Conservation (phyloP, 768 basidiomycete species). For the Fomitopsis pulvina region DNA sequence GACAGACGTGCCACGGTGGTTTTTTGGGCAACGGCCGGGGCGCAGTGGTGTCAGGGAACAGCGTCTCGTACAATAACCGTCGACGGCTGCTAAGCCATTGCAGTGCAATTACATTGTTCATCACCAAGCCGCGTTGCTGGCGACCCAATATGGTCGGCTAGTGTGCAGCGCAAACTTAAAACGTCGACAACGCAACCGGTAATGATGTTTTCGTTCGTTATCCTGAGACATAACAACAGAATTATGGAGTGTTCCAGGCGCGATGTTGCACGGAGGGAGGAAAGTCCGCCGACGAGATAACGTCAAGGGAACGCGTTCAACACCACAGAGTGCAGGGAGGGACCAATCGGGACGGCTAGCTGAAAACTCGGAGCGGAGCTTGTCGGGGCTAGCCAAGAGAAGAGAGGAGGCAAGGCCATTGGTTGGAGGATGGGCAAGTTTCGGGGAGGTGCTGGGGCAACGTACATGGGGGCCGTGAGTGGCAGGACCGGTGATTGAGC, state of each 20-base stretch:
- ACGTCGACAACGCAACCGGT: no score
- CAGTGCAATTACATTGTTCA: no score
- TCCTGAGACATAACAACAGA: no score
- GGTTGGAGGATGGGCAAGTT: conserved; percentile 2
- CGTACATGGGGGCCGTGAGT: conserved; percentile 1
- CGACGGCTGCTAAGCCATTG: no score
- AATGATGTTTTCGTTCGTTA: no score
- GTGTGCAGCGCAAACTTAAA: no score
- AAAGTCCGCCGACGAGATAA: conserved; percentile 41
- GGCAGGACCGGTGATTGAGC: conserved; percentile 10
- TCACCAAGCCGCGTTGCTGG: no score
- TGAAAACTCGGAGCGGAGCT: conserved; percentile 37
- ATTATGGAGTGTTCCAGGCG: conserved; percentile 1
- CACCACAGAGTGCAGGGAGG: conserved; percentile 12
- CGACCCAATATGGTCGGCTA: no score
- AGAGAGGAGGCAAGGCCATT: conserved; percentile 25
- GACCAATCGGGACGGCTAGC: conserved; percentile 43
- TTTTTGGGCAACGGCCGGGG: neutral
- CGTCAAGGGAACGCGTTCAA: conserved; percentile 14
- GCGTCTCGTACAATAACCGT: no score
- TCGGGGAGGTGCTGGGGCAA: neutral
- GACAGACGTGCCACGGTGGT: neutral
- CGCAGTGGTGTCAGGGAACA: neutral
- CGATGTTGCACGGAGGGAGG: neutral
- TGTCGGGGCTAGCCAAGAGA: conserved; percentile 32